A percentile compares a stretch with the other conserved stretches of the same genome.
phyloP scores from a whole-genome alignment of 2,329 filamentous ascomycete genomes.

The Paraphaeosphaeria minitans region DNA sequence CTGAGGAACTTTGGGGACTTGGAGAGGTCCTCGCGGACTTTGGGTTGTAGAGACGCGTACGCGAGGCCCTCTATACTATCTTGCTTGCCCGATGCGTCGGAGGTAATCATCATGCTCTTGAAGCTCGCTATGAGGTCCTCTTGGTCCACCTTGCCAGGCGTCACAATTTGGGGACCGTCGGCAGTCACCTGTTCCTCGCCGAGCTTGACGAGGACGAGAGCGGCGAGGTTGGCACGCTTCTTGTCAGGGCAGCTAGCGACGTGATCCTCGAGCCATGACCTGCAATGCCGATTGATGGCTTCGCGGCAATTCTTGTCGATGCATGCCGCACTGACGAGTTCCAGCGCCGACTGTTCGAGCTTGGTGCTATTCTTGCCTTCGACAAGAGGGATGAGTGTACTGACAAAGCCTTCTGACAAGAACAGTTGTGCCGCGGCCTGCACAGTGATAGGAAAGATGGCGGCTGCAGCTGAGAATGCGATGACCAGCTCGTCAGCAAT shows the following conservation, averaged over 20 bases:
- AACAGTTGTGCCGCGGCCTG: constrained; percentile 78
- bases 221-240: constrained; percentile 57
- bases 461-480: constrained; percentile 89
- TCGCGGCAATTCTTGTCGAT: constrained; percentile 83
- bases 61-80: constrained; percentile 88
- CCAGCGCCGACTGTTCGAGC: constrained; percentile 83
- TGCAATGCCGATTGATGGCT: constrained; percentile 82
- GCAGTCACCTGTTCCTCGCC: constrained; percentile 47
- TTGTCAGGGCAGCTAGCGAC: constrained; percentile 72
- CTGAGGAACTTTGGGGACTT: constrained; percentile 71
- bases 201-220: constrained; percentile 62
- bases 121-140: constrained; percentile 61
- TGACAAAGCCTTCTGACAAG: constrained; percentile 84
- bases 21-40: constrained; percentile 80
- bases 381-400: constrained; percentile 76
- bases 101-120: constrained; percentile 67
- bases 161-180: constrained; percentile 38
- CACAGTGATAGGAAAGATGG: constrained; percentile 84
- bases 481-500: constrained; percentile 88
- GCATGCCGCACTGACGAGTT: constrained; percentile 90
- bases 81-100: constrained; percentile 63
- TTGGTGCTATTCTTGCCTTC: constrained; percentile 81
- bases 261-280: constrained; percentile 84
- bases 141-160: constrained; percentile 40
- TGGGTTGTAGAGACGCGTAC: constrained; percentile 85